Conservation (phyloP, 768 basidiomycete species). For the Leucocoprinus sp. region DNA sequence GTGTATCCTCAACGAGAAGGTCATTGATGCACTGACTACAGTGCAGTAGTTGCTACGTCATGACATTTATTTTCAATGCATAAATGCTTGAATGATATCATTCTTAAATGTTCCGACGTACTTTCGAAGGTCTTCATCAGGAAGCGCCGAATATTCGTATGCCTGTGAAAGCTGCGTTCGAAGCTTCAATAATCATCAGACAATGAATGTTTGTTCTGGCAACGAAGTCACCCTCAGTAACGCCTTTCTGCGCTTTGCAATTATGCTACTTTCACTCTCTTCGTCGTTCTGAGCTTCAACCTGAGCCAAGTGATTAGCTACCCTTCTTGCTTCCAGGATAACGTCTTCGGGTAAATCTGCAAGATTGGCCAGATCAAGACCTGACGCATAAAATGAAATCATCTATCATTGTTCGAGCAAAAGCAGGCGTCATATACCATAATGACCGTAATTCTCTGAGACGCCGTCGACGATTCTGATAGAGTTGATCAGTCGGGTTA, state of each 20-base stretch:
- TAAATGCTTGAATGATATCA: conserved; percentile 55
- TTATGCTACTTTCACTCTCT: conserved; percentile 52
- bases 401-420: neutral
- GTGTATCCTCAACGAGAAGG: too few relatives aligned
- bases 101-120: conserved; percentile 66
- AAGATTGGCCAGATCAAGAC: conserved; percentile 80
- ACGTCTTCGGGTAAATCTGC: conserved; percentile 79
- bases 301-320: conserved; percentile 51
- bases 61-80: conserved; percentile 7
- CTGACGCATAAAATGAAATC: conserved; percentile 28
- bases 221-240: conserved; percentile 47
- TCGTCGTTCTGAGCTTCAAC: conserved; percentile 49
- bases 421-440: conserved; percentile 38
- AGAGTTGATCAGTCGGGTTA: neutral
- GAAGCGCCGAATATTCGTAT: conserved; percentile 62
- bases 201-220: neutral
- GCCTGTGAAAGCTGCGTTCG: conserved; percentile 70
- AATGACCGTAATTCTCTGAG: conserved; percentile 55
- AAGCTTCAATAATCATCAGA: conserved; percentile 34
- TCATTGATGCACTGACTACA: too few relatives aligned
- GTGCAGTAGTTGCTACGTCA: too few relatives aligned
- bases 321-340: conserved; percentile 49
- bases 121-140: conserved; percentile 55
- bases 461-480: conserved; percentile 68
- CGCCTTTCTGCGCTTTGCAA: conserved; percentile 56